Evolutionary conservation across 495 filamentous ascomycete genomes (phyloP), one percentile per base, ranked within the genome.

Genomic region (Coniosporium apollinis): DNA sequence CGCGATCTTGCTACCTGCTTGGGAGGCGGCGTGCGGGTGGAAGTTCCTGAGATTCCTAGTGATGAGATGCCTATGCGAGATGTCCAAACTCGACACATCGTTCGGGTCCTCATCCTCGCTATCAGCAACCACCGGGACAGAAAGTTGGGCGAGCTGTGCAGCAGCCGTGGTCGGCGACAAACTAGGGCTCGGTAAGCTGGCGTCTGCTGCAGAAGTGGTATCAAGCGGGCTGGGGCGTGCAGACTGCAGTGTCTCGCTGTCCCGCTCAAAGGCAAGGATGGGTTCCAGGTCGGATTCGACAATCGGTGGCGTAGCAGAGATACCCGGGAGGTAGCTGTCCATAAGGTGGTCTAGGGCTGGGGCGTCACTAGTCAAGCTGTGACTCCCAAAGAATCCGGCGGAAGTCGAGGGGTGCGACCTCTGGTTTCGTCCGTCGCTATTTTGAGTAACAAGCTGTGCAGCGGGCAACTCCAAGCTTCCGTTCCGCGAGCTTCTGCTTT

Each of bases 101-200:
- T 45, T 43, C 1, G 35, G 21, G 19, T 50, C 52, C 28, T 54
- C 47, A 22, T 54, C 50, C 0, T 28, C 42, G 17, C 39, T 41
- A 22, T 45, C 41, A 16, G 19, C 31, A 1, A 28, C 34, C 18
- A 42, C 34, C 14, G 34, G 21, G 3, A 5, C 22, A 13, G 28
- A 15, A 5, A 45, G 33, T 9, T 46, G 45, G 8, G 52, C 56
- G 36, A 64, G 51, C 20, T 77, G 78, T 41, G 82, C 73, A 20
- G 83, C 80, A 17, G 85, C 76, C 16, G 80, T 76, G 22, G 92
- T 87, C 1, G 89, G 89, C 14, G 91, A 96, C 30, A 96, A 61
- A 43, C 89, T 85, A 24, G 89, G 89, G 49, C 89, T 96, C 21
- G 91, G 91, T 33, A 99, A 63, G 52, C 83, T 94, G 42, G 80